Conservation (phyloP, 2,329 filamentous ascomycete genomes). For the Cercospora sp. region DNA sequence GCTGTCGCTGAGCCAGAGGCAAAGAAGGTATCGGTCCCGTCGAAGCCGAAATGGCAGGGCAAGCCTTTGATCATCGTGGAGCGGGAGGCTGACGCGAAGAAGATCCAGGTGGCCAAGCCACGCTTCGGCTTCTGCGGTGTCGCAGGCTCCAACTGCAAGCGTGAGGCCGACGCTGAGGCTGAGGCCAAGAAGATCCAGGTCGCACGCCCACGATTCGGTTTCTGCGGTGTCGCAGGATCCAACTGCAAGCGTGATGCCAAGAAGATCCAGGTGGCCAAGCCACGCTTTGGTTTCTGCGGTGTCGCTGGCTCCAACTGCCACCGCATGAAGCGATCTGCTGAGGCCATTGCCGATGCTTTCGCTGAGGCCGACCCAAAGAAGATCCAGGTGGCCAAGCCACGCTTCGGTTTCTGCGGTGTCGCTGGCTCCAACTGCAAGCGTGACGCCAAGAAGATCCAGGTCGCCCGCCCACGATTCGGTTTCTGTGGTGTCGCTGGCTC, state of each 20-base stretch:
- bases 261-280: slow-evolving; percentile 24
- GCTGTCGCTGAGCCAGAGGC: slow-evolving; percentile 23
- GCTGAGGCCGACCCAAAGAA: slow-evolving; percentile 25
- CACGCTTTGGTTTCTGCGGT: slow-evolving; percentile 22
- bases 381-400: slow-evolving; percentile 23
- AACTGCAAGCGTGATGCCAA: not conserved
- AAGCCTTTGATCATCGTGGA: not conserved
- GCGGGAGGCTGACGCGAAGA: not conserved
- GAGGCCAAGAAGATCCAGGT: slow-evolving; percentile 1
- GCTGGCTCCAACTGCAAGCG: slow-evolving; percentile 43
- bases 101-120: not conserved
- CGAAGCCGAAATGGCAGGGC: not conserved
- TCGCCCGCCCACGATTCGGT: not conserved
- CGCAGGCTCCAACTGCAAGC: not conserved
- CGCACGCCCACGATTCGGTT: not conserved
- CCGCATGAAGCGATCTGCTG: slow-evolving; percentile 43
- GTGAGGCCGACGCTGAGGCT: not conserved
- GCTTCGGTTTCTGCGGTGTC: slow-evolving; percentile 40
- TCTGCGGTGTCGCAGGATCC: not conserved
- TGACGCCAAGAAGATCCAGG: slow-evolving; percentile 29
- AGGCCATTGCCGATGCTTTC: slow-evolving; percentile 43
- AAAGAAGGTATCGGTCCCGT: not conserved
- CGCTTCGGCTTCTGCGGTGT: not conserved
- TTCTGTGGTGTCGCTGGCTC: slow-evolving; percentile 27
- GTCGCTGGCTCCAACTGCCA: slow-evolving; percentile 28